Base-by-base conservation (phyloP, 2,329 filamentous ascomycete species). In the Coccinonectria pachysandricola region DNA sequence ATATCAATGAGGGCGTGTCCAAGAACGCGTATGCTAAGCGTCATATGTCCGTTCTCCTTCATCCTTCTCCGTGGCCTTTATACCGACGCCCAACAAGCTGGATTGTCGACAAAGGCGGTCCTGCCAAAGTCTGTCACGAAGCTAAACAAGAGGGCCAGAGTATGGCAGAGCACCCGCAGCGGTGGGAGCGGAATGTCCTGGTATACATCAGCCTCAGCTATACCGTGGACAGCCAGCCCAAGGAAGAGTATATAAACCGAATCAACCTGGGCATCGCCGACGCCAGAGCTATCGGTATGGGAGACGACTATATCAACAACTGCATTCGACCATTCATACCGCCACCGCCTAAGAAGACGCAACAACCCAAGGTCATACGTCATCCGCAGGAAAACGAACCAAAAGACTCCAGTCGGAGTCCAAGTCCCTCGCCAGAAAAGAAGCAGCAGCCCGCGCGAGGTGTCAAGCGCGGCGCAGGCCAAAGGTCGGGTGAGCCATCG, bases 1-100 rank as follows among this genome's bases (percentile, higher is more conserved):
- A 62, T 32, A 41, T 51, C 21, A 53, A 49, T 34, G 59, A 62
- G 34, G 59, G 59, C 19, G 57, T 62, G 12, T 39, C 51, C 21
- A 53, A 47, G 15, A 49, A 52, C 12, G 53, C 54, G 5, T 62
- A 62, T 32, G 34, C 47, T 15, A 62, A 61, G 34, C 30, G 42
- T 9, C 40, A 47, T 30, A 42, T 58, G 36, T 25, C 39, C 7
- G 47, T 60, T 7, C 28, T 50, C 7, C 40, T 61, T 9, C 41
- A 43, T 23, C 45, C 49, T 23, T 54, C 54, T 8, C 43, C 43
- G 10, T 31, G 37, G n/a, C 30, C 44, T 7, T 32, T 60, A 5
- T 55, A 58, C 24, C 52, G 52, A 10, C 50, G 56, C 6, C 49
- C 53, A 6, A 46, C 51, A 8, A 43, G 52, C 7, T 57, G 54